Percentiles rank a stretch among this genome's conserved stretches.
Conservation (phyloP, 1,284 basidiomycete species). For the Pseudozyma sp. region DNA sequence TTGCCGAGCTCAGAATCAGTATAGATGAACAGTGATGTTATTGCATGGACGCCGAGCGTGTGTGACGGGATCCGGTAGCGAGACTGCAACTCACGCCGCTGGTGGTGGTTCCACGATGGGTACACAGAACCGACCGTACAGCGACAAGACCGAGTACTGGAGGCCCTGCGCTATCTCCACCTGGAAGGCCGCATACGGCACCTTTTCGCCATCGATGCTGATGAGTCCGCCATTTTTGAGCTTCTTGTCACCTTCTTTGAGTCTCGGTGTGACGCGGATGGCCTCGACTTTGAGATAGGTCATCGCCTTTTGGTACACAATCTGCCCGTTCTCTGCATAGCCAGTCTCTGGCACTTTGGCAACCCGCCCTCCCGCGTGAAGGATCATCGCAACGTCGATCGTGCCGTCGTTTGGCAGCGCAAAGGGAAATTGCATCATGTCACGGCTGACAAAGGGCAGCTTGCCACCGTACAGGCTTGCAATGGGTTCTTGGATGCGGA, state of each 20-base stretch:
- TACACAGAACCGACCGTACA: slow-evolving; percentile 50
- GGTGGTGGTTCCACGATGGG: slow-evolving; percentile 38
- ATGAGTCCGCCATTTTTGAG: slow-evolving; percentile 47
- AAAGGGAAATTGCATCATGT: slow-evolving; percentile 66
- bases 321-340: slow-evolving; percentile 55
- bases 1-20: too few species aligned
- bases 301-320: slow-evolving; percentile 56
- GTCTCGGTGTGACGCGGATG: slow-evolving; percentile 59
- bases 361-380: slow-evolving; percentile 52
- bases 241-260: slow-evolving; percentile 46
- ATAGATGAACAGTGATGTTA: too few species aligned
- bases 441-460: slow-evolving; percentile 63
- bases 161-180: slow-evolving; percentile 76
- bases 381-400: slow-evolving; percentile 58
- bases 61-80: too few species aligned
- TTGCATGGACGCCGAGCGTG: too few species aligned
- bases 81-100: not conserved
- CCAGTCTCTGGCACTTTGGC: slow-evolving; percentile 56
- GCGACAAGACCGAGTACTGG: slow-evolving; percentile 42
- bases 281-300: slow-evolving; percentile 64
- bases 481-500: slow-evolving; percentile 44
- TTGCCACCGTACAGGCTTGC: slow-evolving; percentile 65
- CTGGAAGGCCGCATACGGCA: slow-evolving; percentile 82
- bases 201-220: slow-evolving; percentile 83
- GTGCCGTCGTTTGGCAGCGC: slow-evolving; percentile 58